Base-by-base conservation (phyloP, 306 rosid species). In the Vigna reflexopilosa region DNA sequence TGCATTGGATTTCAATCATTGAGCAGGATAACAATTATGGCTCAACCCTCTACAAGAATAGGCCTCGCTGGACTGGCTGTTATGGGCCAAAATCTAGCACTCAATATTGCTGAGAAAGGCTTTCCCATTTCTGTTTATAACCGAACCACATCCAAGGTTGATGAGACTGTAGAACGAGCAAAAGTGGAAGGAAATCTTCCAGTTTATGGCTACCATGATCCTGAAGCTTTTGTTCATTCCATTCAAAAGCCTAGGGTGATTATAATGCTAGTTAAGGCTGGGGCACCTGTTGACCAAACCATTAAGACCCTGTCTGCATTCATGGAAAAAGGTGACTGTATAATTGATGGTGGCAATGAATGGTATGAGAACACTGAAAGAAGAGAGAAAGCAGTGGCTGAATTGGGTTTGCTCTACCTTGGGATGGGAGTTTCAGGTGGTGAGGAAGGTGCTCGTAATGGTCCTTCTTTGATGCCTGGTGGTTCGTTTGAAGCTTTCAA, bases 381-480 rank as follows among this genome's bases (percentile, higher is more conserved):
- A 87, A 88, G 98, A 83, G 90, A 77, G 83, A 91, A 91, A 67
- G 96, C 72, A 1, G 69, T 76, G 84, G 85, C 91, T 4, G 93
- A 93, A 67, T 71, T 86, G 87, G 96, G 98, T 73, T 82, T 93
- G 49, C 96, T 91, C 54, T 93, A 93, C 91, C 96, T 93, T 47
- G 97, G 98, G 14, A 93, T 91, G 94, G 97, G 98, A 64, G 98
- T 93, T 83, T 93, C 98, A 64, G 98, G 97, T 48, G 98, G 98
- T 24, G 98, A 93, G 85, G 98, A 93, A 85, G 98, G 98, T 36
- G 97, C 98, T 64, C 90, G 94, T 69, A 19, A 79, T 22, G 98
- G 98, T 66, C 98, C 98, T 45, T 93, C 98, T 36, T 79, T 93
- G 96, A 93, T 93, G 98, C 98, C 97, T 32, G 98, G 97, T 59